phyloP scores from a whole-genome alignment of 78 protist genomes.

The Emiliania huxleyi region DNA sequence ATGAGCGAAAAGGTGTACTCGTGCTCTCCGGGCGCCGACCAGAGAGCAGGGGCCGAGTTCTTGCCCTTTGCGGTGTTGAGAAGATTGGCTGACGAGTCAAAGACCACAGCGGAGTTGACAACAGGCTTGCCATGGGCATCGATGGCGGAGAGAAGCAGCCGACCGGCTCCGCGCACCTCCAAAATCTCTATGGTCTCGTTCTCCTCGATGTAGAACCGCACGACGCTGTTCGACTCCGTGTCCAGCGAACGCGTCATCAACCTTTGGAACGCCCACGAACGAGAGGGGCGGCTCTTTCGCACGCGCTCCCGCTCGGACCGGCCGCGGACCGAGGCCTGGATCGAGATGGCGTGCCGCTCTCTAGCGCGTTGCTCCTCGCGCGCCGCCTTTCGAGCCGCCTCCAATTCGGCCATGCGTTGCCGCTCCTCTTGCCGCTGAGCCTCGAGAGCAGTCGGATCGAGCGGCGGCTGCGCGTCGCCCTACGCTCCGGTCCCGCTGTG shows the following conservation, averaged over 20 bases:
- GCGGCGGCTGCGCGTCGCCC: not conserved
- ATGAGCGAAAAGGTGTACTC: not conserved
- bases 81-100: not conserved
- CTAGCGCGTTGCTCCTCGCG: not conserved
- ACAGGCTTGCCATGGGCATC: not conserved
- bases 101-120: not conserved
- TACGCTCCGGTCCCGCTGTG: too few relatives aligned
- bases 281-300: not conserved
- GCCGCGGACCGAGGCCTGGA: not conserved
- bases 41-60: not conserved
- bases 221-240: not conserved
- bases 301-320: not conserved
- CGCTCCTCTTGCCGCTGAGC: not conserved
- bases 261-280: not conserved
- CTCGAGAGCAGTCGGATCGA: not conserved
- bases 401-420: not conserved
- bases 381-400: not conserved
- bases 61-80: not conserved
- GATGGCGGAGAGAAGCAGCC: not conserved
- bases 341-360: not conserved
- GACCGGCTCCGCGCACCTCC: not conserved
- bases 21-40: not conserved
- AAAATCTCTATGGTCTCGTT: not conserved
- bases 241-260: not conserved
- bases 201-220: not conserved